Evolutionary conservation across 257 asterid species (phyloP).

Genomic region (Eustoma russellianum): DNA sequence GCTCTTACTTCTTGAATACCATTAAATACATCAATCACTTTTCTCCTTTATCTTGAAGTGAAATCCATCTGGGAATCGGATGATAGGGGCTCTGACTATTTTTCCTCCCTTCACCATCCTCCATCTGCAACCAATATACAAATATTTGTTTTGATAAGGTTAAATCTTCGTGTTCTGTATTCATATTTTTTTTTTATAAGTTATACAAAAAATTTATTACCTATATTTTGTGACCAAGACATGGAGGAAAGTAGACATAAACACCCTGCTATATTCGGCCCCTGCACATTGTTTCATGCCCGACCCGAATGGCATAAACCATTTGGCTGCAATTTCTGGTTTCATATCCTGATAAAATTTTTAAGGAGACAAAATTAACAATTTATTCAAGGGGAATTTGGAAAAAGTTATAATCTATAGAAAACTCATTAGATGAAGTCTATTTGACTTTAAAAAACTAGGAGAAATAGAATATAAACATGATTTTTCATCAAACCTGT

Average conservation of each 20-base stretch:
- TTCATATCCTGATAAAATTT: constrained; percentile 24
- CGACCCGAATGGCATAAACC: constrained; percentile 80
- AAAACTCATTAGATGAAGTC: too few relatives aligned
- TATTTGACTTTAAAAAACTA: too few relatives aligned
- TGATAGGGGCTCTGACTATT: constrained; percentile 57
- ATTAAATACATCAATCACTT: too few relatives aligned
- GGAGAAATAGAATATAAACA: too few relatives aligned
- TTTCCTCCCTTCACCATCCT: constrained; percentile 51
- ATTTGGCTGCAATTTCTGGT: constrained; percentile 28
- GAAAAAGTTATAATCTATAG: too few relatives aligned
- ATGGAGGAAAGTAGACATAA: constrained; percentile 62
- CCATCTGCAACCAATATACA: constrained; percentile 34
- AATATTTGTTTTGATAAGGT: not conserved
- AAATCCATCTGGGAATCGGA: constrained; percentile 71
- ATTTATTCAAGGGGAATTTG: too few relatives aligned
- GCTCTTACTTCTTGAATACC: too few relatives aligned
- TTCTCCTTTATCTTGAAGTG: constrained; percentile 49
- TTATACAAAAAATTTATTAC: too few relatives aligned
- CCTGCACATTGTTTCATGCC: constrained; percentile 92
- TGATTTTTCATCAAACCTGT: too few relatives aligned
- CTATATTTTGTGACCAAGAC: constrained; percentile 61
- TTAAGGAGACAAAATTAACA: not conserved
- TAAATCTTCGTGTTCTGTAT: not conserved
- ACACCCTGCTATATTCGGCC: constrained; percentile 71
- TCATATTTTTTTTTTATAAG: too few relatives aligned